Evolutionary conservation across 2,329 filamentous ascomycete species (phyloP).

Genomic region (Cladosporium velox): DNA sequence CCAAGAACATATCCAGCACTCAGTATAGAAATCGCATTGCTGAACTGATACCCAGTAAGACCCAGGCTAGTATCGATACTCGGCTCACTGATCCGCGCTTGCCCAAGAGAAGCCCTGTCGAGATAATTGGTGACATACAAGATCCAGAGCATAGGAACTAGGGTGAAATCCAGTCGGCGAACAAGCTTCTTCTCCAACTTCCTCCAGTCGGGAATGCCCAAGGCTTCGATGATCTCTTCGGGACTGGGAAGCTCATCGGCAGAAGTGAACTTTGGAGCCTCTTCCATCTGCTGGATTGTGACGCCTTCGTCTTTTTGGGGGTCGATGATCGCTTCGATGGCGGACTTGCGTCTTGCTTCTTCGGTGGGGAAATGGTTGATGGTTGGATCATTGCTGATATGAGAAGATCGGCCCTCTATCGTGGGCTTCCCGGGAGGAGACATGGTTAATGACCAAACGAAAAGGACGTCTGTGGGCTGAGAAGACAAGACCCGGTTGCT

Average conservation of each 20-base stretch:
- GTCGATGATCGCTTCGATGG: slow-evolving; percentile 4
- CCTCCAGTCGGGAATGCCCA: slow-evolving; percentile 9
- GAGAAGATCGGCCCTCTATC: not conserved
- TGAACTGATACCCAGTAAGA: slow-evolving; percentile 39
- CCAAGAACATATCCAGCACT: slow-evolving; percentile 44
- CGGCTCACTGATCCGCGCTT: slow-evolving; percentile 23
- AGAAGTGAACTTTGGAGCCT: slow-evolving; percentile 9
- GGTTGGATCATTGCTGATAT: not conserved
- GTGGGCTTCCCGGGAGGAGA: not conserved
- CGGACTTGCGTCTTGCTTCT: slow-evolving; percentile 3
- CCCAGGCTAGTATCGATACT: not conserved
- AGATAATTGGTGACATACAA: slow-evolving; percentile 26
- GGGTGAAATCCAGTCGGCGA: slow-evolving; percentile 68
- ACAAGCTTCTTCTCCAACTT: slow-evolving; percentile 57
- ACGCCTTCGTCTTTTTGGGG: slow-evolving; percentile 1
- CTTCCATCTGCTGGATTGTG: slow-evolving; percentile 3
- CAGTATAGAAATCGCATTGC: slow-evolving; percentile 47
- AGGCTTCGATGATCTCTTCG: slow-evolving; percentile 9
- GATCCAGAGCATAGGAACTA: slow-evolving; percentile 68
- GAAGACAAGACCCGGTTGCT: not conserved
- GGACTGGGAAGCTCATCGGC: slow-evolving; percentile 15
- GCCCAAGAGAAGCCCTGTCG: slow-evolving; percentile 20
- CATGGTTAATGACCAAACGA: not conserved
- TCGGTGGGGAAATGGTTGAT: not conserved
- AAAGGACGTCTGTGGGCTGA: not conserved